Base-by-base conservation (phyloP, 441 rosid species). In the Metrosideros polymorpha region DNA sequence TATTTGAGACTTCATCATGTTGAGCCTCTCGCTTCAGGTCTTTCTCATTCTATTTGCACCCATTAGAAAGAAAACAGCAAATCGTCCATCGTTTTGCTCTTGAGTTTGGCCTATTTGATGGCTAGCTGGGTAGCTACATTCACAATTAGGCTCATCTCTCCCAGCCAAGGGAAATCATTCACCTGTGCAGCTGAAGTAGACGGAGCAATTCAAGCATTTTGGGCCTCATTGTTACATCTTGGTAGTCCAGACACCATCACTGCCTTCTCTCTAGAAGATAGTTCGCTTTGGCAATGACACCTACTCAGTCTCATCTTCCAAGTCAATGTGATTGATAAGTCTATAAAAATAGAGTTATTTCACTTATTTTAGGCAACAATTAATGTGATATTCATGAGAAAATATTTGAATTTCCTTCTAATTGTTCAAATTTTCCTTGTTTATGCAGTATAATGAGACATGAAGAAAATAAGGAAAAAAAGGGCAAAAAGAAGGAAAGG, bases 91-190 rank as follows among this genome's bases (percentile, higher is more conserved):
- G 42, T 61, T 61, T 61, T 61, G 2, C 25, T 30, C 24, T 61
- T 8, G 18, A 30, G 10, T 6, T 30, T 30, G 42, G 25, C 12
- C 42, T 30, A 61, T 61, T 17, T 18, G 42, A 7, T 59, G 35
- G 71, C 5, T 2, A 22, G 6, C 2, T 59, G 22, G 10, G 0
- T 14, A 14, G 39, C 18, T 13, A 0, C 22, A 29, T 59, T 59
- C 0, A 0, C 6, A 59, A 29, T 59, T 17, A 10, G 6, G 35
- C 43, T 63, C 43, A 63, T 8, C 76, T 63, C 25, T 63, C 19
- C 18, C 32, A 32, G 15, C 10, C 71, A 29, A 0, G 1, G 0
- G 22, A 59, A 29, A 13, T n/a, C 19, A 57, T 59, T 14, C 1
- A 7, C 42, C 30, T 4, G 10, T 63, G 75, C 12, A 17, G 1